Base-by-base conservation (phyloP, 768 basidiomycete genomes). In the Xerocomellus intermedius region DNA sequence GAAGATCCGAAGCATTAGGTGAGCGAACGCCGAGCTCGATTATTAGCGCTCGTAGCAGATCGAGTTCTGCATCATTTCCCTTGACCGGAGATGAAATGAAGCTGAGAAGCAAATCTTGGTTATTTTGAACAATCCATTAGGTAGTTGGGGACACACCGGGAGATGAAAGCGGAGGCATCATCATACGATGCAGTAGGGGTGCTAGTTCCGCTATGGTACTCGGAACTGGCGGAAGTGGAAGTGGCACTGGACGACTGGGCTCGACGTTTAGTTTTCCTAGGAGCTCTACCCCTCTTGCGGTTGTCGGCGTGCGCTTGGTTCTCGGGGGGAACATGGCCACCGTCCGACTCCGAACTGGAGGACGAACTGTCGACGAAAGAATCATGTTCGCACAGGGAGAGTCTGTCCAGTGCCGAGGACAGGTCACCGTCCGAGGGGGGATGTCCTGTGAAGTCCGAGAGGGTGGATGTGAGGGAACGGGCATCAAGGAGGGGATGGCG, bases 41-140 rank as follows among this genome's bases (percentile, higher is more conserved):
- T 60, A 89, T 83, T 55, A 91, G 79, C 0, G 87, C 83, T 54
- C 90, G 89, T 7, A 91, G 75, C 37, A 91, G 74, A 7, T 79
- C 76, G 35, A 91, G 79, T 37, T 82, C 75, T 24, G 52, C 19
- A 19, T 44, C 56, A 0, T 49, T 52, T 26, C 54, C 57, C 32
- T 56, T 52, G 22, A 48, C 45, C 19, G 67, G 65, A 24, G 51
- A 49, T n/a, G 62, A 59, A 43, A 73, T 55, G 37, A 63, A 60
- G 37, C 69, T 69, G 32, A 49, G 42, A 47, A 47, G 37, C n/a
- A 26, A 8, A 13, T 3, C 14, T 41, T 24, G 48, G 48, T 51
- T 24, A 42, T 9, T 36, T 44, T 24, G 33, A 33, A 37, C 16
- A 13, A 17, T 30, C 32, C 42, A 38, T 14, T 8, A 13, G 8